These are phyloP conservation scores for Tylopilus sp. DNA, from an alignment of 1,284 basidiomycete genomes.

Conservation along the genomic window DNA sequence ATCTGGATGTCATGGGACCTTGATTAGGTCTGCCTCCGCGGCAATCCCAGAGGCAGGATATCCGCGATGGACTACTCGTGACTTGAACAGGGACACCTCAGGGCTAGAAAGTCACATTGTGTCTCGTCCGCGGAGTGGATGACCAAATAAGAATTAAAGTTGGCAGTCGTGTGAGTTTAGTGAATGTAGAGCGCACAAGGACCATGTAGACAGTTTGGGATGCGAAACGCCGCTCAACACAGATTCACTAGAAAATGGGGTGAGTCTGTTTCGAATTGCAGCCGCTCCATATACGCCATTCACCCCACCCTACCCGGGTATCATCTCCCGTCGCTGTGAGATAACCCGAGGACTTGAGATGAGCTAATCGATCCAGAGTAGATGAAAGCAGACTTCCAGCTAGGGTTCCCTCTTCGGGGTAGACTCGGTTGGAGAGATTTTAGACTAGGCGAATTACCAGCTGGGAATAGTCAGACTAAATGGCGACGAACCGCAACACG, in stretches of 20 bases:
- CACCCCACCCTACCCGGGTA: no score
- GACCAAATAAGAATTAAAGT: neutral
- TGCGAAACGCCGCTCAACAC: neutral
- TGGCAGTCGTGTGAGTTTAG: neutral
- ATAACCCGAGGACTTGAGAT: conserved; percentile 1
- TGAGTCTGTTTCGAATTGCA: neutral
- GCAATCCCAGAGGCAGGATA: neutral
- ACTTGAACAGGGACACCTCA: conserved; percentile 1
- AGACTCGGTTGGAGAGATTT: neutral
- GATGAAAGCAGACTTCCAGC: neutral
- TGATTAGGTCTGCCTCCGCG: neutral
- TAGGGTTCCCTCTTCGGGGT: neutral
- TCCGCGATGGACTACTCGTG: neutral
- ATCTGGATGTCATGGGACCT: no score
- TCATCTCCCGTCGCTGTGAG: neutral
- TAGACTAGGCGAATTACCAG: no score
- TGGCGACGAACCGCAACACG: no score
- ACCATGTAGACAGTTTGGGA: neutral
- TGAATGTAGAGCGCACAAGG: neutral
- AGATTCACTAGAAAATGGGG: neutral
- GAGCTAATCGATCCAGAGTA: neutral
- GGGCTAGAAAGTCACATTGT: neutral
- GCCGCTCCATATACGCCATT: neutral
- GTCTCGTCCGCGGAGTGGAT: conserved; percentile 18
- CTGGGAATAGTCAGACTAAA: no score